A percentile compares a stretch with the other conserved stretches of the same genome.
Evolutionary conservation across 108 stramenopile species (phyloP).

Genomic region (Skeletonema tropicum): DNA sequence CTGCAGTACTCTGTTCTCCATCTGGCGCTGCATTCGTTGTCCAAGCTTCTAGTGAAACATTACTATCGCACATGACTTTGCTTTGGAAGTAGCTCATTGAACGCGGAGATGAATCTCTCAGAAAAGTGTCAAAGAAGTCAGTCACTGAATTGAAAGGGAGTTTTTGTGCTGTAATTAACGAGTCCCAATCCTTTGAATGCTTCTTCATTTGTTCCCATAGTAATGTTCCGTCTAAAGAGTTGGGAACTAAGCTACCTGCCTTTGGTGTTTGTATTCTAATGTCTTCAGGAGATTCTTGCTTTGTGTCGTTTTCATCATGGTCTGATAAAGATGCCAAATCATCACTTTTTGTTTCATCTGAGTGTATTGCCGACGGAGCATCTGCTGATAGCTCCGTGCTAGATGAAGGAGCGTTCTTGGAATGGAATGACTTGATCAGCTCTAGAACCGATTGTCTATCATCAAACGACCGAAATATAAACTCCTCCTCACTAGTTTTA

Average conservation of each 20-base stretch:
- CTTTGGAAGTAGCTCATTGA: slow-evolving; percentile 27
- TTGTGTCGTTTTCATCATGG: slow-evolving; percentile 1
- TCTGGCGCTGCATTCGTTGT: slow-evolving; percentile 21
- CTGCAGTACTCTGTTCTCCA: slow-evolving; percentile 5
- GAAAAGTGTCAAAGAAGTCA: slow-evolving; percentile 34
- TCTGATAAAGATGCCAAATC: not conserved
- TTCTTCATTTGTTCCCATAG: slow-evolving; percentile 19
- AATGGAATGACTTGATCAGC: slow-evolving; percentile 10
- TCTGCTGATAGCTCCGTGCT: not conserved
- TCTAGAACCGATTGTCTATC: slow-evolving; percentile 54
- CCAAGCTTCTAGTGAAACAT: slow-evolving; percentile 39
- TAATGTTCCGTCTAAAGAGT: not conserved
- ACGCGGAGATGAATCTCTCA: slow-evolving; percentile 22
- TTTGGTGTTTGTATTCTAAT: not conserved
- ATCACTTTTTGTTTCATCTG: not conserved
- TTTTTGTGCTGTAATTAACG: slow-evolving; percentile 10
- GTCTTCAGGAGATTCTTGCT: not conserved
- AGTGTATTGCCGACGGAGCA: not conserved
- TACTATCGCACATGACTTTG: slow-evolving; percentile 55
- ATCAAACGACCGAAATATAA: slow-evolving; percentile 57
- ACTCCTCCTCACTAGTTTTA: slow-evolving; percentile 48
- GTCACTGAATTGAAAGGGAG: slow-evolving; percentile 17
- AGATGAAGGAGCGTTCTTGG: not conserved
- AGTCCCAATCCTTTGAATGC: slow-evolving; percentile 14
- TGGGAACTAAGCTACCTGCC: not conserved